phyloP scores from a whole-genome alignment of 352 stramenopile species.

The Pythium utonaiense region DNA sequence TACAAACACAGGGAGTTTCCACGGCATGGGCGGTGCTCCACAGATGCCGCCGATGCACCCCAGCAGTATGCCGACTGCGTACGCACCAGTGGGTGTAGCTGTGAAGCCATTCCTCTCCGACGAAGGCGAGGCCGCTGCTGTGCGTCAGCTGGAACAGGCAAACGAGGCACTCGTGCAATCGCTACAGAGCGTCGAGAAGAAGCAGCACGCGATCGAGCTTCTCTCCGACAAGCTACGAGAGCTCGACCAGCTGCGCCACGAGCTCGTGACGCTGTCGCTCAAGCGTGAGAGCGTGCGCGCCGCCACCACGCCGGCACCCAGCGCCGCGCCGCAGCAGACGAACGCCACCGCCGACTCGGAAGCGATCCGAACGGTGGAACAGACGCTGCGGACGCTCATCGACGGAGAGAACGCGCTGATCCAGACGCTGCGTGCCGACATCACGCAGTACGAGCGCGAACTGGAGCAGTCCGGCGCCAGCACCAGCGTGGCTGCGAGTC shows the following conservation, averaged over 20 bases:
- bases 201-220: slow-evolving; percentile 57
- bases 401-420: slow-evolving; percentile 54
- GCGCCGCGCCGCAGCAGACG: background rate
- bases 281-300: slow-evolving; percentile 58
- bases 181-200: slow-evolving; percentile 50
- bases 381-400: slow-evolving; percentile 49
- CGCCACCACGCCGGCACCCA: slow-evolving; percentile 16
- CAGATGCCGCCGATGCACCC: background rate
- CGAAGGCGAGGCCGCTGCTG: slow-evolving; percentile 47
- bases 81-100: background rate
- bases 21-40: slow-evolving; percentile 4
- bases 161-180: slow-evolving; percentile 45
- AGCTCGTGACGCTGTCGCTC: slow-evolving; percentile 62
- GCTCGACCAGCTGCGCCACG: slow-evolving; percentile 67
- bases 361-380: slow-evolving; percentile 37
- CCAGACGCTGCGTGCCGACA: slow-evolving; percentile 48
- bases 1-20: slow-evolving; percentile 26
- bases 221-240: slow-evolving; percentile 63
- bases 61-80: background rate
- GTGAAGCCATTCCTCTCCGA: slow-evolving; percentile 57
- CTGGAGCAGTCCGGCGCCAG: slow-evolving; percentile 29
- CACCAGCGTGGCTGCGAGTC: background rate
- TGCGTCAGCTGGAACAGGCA: slow-evolving; percentile 50
- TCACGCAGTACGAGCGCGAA: slow-evolving; percentile 46
- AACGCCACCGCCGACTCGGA: slow-evolving; percentile 31